phyloP scores from a whole-genome alignment of 768 basidiomycete genomes.

The Suillus sp. region DNA sequence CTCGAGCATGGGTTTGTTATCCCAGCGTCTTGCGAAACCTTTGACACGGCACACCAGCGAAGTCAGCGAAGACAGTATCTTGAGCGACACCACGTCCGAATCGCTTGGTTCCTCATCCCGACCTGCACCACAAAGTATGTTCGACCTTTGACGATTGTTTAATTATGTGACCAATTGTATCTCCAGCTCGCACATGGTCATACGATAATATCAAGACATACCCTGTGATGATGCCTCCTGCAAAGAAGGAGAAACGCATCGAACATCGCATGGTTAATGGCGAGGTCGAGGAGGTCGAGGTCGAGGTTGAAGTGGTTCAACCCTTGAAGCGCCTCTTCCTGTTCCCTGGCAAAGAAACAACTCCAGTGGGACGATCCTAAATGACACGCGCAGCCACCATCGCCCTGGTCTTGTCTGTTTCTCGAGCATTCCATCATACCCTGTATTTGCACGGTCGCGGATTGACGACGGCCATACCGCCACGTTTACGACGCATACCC shows the following conservation, averaged over 20 bases:
- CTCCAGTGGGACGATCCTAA: conserved; percentile 31
- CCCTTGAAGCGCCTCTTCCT: conserved; percentile 68
- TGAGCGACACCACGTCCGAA: conserved; percentile 26
- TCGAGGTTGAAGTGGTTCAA: conserved; percentile 55
- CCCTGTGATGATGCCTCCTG: conserved; percentile 52
- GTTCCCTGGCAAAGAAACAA: conserved; percentile 53
- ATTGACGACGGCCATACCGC: conserved; percentile 33
- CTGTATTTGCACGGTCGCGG: conserved; percentile 27
- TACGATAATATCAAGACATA: conserved; percentile 75
- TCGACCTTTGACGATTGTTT: neutral
- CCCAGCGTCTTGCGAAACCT: conserved; percentile 37
- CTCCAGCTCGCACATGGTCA: conserved; percentile 69
- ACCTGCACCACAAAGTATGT: conserved; percentile 56
- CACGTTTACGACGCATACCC: conserved; percentile 36
- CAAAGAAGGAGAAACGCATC: conserved; percentile 52
- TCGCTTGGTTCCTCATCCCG: conserved; percentile 34
- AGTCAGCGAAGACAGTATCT: conserved; percentile 38
- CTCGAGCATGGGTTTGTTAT: conserved; percentile 36
- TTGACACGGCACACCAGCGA: conserved; percentile 44
- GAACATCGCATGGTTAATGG: conserved; percentile 52
- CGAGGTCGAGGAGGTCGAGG: conserved; percentile 53
- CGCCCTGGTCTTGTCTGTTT: conserved; percentile 9
- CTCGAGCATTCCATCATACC: conserved; percentile 31
- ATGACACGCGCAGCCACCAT: conserved; percentile 14
- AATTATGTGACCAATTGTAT: conserved; percentile 10